phyloP scores from a whole-genome alignment of 768 basidiomycete genomes.

The Lactifluus hygrophoroides region DNA sequence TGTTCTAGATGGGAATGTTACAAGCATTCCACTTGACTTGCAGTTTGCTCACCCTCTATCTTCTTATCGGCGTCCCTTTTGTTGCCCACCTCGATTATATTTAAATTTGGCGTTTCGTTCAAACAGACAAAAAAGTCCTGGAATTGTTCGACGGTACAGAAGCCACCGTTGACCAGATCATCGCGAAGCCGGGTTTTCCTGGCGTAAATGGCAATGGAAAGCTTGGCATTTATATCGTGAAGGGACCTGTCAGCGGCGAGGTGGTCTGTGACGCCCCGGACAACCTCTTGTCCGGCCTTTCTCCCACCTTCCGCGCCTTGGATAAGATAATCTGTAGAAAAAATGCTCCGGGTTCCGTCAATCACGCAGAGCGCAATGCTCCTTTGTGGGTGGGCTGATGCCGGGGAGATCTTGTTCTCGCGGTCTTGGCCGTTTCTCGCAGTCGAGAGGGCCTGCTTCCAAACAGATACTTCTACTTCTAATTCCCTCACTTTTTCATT shows the following conservation, averaged over 20 bases:
- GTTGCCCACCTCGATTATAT: conserved; percentile 12
- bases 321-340: conserved; percentile 3
- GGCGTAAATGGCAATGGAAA: conserved; percentile 12
- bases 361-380: conserved; percentile 14
- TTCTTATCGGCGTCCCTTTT: conserved; percentile 13
- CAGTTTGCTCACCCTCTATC: conserved; percentile 9
- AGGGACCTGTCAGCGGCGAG: not conserved
- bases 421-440: not conserved
- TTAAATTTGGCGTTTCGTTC: conserved; percentile 7
- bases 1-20: conserved; percentile 8
- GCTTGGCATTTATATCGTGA: not conserved
- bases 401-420: not conserved
- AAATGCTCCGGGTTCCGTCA: conserved; percentile 15
- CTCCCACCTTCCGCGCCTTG: conserved; percentile 11
- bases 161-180: conserved; percentile 1
- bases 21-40: not conserved
- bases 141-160: conserved; percentile 10
- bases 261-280: not conserved
- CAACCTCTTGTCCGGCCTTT: conserved; percentile 14
- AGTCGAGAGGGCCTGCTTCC: conserved; percentile 16
- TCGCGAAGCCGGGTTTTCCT: conserved; percentile 3
- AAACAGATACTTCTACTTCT: conserved; percentile 17
- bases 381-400: not conserved
- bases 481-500: conserved; percentile 12
- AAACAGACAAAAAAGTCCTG: conserved; percentile 13